Percentiles rank a stretch among this genome's conserved stretches.
Conservation (phyloP, 352 stramenopile species). For the Globisporangium solare region DNA sequence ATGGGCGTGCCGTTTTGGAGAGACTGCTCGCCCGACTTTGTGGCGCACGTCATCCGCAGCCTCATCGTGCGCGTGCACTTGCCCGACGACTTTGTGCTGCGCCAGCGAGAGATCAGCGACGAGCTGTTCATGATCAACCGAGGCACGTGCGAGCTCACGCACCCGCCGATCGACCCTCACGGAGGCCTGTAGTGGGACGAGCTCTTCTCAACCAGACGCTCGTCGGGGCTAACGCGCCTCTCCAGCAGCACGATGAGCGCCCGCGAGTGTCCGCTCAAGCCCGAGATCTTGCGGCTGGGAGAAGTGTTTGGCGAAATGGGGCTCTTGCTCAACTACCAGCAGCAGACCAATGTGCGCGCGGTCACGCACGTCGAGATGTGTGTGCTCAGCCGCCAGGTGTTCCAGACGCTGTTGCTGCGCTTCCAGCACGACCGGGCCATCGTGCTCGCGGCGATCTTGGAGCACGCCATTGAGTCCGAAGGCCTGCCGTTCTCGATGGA, state of each 20-base stretch:
- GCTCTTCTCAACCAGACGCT: too few relatives aligned
- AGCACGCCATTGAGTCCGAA: conserved; percentile 27
- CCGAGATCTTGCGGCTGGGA: conserved; percentile 17
- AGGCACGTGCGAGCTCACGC: conserved; percentile 22
- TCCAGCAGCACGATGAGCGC: not conserved
- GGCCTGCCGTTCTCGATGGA: conserved; percentile 14
- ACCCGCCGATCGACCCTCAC: not conserved
- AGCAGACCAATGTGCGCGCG: conserved; percentile 33
- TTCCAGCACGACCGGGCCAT: conserved; percentile 26
- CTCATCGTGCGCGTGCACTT: conserved; percentile 34
- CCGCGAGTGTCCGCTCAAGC: not conserved
- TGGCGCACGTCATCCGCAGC: conserved; percentile 30
- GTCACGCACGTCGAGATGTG: conserved; percentile 47
- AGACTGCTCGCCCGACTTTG: conserved; percentile 33
- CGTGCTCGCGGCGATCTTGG: conserved; percentile 31
- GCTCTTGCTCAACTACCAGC: conserved; percentile 42
- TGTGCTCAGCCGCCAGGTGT: conserved; percentile 27
- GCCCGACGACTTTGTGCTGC: conserved; percentile 44
- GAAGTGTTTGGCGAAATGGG: conserved; percentile 48
- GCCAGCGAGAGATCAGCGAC: conserved; percentile 20
- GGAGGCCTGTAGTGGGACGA: not conserved
- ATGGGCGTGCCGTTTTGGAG: conserved; percentile 29
- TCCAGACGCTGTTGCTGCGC: conserved; percentile 26
- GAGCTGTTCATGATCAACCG: conserved; percentile 45
- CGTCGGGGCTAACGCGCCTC: too few relatives aligned